Base-by-base conservation (phyloP, 352 stramenopile genomes). In the Phytophthora aleatoria region DNA sequence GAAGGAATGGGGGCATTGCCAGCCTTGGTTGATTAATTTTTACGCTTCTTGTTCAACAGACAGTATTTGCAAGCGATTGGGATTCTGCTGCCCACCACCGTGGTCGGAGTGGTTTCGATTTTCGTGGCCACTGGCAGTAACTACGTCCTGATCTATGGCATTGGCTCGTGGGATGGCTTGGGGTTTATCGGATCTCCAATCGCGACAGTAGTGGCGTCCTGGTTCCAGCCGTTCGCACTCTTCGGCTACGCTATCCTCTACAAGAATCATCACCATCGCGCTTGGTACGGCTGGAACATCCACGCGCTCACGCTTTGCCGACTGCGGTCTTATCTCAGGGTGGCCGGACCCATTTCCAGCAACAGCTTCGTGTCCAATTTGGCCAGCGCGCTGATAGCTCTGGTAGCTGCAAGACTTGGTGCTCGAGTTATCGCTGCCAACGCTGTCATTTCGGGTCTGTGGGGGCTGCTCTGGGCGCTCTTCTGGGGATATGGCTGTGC, bases 401-500 rank as follows among this genome's bases (percentile, higher is more conserved):
- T 92, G 15, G 81, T 92, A 3, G 85, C 85, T 2, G 81, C 83
- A 24, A 78, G 69, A 55, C 76, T 93, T 33, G 84, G 82, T 2
- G 67, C 84, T 2, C 67, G 78, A 20, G 65, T 78, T 20, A 87
- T 93, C 27, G 84, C 80, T 7, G 81, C 82, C 1, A 93, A 91
- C 55, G 82, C 84, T 26, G 79, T 93, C 26, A 76, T 93, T 50
- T 81, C 82, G 2, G 77, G 80, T 6, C 73, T 93, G 47, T 91
- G 84, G 82, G 66, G 71, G 3, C 38, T 93, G 31, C 72, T 91
- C 1, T 93, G 84, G 82, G 82, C 81, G 8, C 73, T 93, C 26
- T 92, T 91, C 56, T 94, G 85, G 83, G 83, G 83, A 11, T 94
- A 90, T 47, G 85, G 78, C 42, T 94, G 83, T 47, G 85, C 85